Percentiles rank a stretch among this genome's conserved stretches.
Evolutionary conservation across 2,329 filamentous ascomycete genomes (phyloP).

Genomic region (Alternaria metachromatica): DNA sequence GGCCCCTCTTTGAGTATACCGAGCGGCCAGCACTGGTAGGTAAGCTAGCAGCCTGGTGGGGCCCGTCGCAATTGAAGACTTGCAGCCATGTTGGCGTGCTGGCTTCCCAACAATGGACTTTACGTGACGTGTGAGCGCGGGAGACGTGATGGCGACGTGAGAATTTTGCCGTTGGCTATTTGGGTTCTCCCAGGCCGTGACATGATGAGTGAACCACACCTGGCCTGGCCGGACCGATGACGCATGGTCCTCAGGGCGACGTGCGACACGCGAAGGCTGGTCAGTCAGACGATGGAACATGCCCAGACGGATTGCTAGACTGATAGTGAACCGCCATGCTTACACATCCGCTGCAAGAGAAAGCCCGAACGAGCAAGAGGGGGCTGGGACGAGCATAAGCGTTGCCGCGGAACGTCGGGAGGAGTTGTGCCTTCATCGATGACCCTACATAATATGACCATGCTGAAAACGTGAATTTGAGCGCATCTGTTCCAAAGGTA

Average conservation of each 20-base stretch:
- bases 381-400: background rate
- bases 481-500: background rate
- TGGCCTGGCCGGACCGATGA: background rate
- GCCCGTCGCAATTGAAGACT: slow-evolving; percentile 5
- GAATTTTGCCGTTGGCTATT: slow-evolving; percentile 20
- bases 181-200: background rate
- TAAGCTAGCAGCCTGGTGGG: slow-evolving; percentile 17
- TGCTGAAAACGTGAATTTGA: background rate
- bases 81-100: background rate
- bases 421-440: background rate
- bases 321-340: background rate
- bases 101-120: background rate
- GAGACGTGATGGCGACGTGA: slow-evolving; percentile 1
- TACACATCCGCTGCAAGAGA: background rate
- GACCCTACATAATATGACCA: background rate
- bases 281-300: background rate
- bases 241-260: background rate
- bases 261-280: background rate
- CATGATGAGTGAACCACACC: background rate
- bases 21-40: slow-evolving; percentile 20
- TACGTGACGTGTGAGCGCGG: slow-evolving; percentile 3
- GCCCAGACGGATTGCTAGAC: background rate
- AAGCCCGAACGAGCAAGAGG: background rate
- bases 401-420: background rate
- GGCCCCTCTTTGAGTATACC: slow-evolving; percentile 21